Evolutionary conservation across 352 stramenopile genomes (phyloP).

Genomic region (Phytophthora vignae): DNA sequence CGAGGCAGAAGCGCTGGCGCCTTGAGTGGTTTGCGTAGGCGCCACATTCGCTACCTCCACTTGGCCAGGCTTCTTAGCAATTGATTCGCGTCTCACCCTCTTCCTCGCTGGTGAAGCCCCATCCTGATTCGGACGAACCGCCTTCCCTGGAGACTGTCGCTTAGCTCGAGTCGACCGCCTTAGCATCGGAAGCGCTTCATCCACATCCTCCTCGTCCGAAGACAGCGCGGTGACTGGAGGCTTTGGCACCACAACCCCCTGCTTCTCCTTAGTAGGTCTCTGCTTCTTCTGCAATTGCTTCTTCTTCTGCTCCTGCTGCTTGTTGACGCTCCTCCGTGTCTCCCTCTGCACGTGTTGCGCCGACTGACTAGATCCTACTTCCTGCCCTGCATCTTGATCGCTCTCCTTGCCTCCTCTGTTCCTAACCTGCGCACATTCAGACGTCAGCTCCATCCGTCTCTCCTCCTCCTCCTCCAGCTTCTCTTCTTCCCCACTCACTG

Average conservation of each 20-base stretch:
- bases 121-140: background rate
- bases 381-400: background rate
- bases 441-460: too few relatives aligned
- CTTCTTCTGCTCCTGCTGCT: background rate
- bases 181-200: slow-evolving; percentile 8
- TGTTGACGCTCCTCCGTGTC: background rate
- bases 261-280: background rate
- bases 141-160: background rate
- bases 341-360: background rate
- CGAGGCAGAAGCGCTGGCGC: slow-evolving; percentile 1
- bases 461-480: background rate
- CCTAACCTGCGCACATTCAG: background rate
- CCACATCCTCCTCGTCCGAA: slow-evolving; percentile 13
- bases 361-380: background rate
- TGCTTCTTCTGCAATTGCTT: background rate
- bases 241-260: background rate
- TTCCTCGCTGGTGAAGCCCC: background rate
- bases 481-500: background rate
- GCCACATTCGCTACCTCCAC: background rate
- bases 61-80: background rate
- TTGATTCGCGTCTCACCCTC: background rate
- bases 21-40: slow-evolving; percentile 19
- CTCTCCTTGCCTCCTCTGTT: background rate
- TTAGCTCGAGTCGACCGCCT: slow-evolving; percentile 5
- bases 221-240: background rate